Evolutionary conservation across 768 basidiomycete genomes (phyloP).

Genomic region (Exidia glandulosa): DNA sequence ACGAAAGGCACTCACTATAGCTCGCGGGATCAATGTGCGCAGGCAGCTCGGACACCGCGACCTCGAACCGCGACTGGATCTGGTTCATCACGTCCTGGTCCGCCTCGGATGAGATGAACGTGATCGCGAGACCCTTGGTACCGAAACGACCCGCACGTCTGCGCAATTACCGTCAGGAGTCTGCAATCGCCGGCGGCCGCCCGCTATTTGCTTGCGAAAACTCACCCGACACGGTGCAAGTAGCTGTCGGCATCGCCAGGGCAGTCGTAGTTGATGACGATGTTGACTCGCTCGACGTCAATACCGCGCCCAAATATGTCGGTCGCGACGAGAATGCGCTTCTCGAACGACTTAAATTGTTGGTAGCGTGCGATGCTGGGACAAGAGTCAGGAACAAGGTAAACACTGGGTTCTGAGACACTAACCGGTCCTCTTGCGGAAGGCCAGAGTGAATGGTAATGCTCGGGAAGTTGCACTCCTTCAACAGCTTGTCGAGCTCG

Average conservation of each 20-base stretch:
- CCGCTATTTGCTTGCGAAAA: background rate
- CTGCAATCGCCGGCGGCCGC: background rate
- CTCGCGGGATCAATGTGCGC: slow-evolving; percentile 89
- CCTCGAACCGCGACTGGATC: slow-evolving; percentile 95
- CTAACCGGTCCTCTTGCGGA: slow-evolving; percentile 90
- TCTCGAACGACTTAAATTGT: slow-evolving; percentile 98
- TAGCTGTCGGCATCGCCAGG: slow-evolving; percentile 97
- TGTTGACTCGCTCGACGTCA: slow-evolving; percentile 99
- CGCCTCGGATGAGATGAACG: slow-evolving; percentile 84
- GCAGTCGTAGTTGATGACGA: slow-evolving; percentile 98
- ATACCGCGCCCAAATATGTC: slow-evolving; percentile 99
- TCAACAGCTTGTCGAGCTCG: slow-evolving; percentile 88
- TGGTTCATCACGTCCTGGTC: slow-evolving; percentile 91
- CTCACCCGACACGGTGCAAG: slow-evolving; percentile 89
- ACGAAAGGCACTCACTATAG: slow-evolving; percentile 85
- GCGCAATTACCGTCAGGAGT: background rate
- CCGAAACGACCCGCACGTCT: slow-evolving; percentile 99
- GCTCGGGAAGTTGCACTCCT: slow-evolving; percentile 96
- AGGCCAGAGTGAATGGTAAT: slow-evolving; percentile 95
- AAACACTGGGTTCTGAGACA: slow-evolving; percentile 4
- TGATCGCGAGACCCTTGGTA: slow-evolving; percentile 97
- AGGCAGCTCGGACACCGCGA: slow-evolving; percentile 90
- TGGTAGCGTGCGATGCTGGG: slow-evolving; percentile 85
- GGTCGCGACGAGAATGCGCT: slow-evolving; percentile 96
- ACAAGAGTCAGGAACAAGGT: background rate